Base-by-base conservation (phyloP, 768 basidiomycete genomes). In the Termitomyces sp. region DNA sequence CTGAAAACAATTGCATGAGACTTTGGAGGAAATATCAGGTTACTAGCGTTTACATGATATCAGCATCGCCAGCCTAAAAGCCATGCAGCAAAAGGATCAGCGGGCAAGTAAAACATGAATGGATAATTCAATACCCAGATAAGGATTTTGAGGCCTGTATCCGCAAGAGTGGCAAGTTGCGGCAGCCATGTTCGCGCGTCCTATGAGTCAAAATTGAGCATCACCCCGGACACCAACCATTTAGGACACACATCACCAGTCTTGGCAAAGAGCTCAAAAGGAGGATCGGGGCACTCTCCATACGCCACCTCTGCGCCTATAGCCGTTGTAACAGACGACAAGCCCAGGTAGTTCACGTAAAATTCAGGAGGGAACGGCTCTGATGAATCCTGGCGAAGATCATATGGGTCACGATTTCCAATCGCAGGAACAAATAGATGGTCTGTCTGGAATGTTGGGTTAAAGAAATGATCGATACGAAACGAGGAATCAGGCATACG, bases 151-250 rank as follows among this genome's bases (percentile, higher is more conserved):
- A 76, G 64, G 0, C 69, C 64, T 11, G 75, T 74, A 53, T 83
- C 72, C 0, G 74, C 82, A 1, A 84, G 65, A 0, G 71, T 75
- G 4, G 71, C 74, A 16, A 84, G 73, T 62, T 79, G 72, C 1
- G 82, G 82, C 5, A 85, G 71, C 53, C 75, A 71, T 6, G 81
- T 79, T 61, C 82, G 68, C n/a, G 83, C 82, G 65, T 82, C 82
- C 79, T 82, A 31, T 27, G 12, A 49, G 17, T 43, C 21, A 1
- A 56, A 64, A 1, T 21, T 40, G 23, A 47, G n/a, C n/a, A n/a
- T 29, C 7, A 7, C 7, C 7, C 29, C 7, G 29, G 4, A 29
- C 29, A 29, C n/a, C 85, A 10, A 29, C 12, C 2, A n/a, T 16
- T 31, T 16, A 17, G 10, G 4, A 60, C 79, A 54, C 55, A 84